Conservation (phyloP, 768 basidiomycete species). For the Phlebiopsis flavidoalba region DNA sequence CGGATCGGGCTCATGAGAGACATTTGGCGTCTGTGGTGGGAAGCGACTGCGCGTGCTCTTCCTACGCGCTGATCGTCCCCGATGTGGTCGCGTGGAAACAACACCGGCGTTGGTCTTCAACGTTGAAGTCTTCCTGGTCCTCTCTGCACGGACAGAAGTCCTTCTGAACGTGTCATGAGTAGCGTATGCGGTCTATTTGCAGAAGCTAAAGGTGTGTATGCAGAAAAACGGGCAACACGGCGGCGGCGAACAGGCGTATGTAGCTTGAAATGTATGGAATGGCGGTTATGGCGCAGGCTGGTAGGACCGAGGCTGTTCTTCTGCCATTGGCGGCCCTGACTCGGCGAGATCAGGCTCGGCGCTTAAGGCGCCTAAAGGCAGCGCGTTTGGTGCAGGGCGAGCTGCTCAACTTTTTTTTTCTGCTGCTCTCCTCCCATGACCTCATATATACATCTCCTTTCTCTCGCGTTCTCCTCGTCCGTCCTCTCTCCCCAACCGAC, state of each 20-base stretch:
- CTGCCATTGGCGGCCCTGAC: constrained; percentile 1
- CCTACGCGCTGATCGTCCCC: not conserved
- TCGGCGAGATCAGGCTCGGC: not conserved
- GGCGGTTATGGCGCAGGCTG: constrained; percentile 1
- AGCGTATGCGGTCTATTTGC: constrained; percentile 2
- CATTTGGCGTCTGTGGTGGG: not conserved
- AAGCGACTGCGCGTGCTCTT: not conserved
- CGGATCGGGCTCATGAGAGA: not conserved
- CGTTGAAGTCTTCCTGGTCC: not conserved
- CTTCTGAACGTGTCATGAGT: not conserved
- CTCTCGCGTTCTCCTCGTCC: not conserved
- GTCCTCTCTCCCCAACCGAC: constrained; percentile 8
- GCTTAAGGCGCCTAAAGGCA: not conserved
- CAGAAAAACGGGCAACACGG: not conserved
- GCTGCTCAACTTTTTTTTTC: constrained; percentile 11
- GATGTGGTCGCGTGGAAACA: not conserved
- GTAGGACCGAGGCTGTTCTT: not conserved
- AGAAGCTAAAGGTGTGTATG: not conserved
- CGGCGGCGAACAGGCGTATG: not conserved
- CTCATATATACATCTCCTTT: constrained; percentile 8
- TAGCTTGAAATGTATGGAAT: not conserved
- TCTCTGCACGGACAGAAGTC: not conserved
- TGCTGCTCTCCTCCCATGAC: constrained; percentile 10
- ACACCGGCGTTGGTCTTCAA: not conserved
- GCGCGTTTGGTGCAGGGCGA: not conserved